Percentiles rank a stretch among this genome's conserved stretches.
Evolutionary conservation across 2,329 filamentous ascomycete species (phyloP).

Genomic region (Cladosporium sp.): DNA sequence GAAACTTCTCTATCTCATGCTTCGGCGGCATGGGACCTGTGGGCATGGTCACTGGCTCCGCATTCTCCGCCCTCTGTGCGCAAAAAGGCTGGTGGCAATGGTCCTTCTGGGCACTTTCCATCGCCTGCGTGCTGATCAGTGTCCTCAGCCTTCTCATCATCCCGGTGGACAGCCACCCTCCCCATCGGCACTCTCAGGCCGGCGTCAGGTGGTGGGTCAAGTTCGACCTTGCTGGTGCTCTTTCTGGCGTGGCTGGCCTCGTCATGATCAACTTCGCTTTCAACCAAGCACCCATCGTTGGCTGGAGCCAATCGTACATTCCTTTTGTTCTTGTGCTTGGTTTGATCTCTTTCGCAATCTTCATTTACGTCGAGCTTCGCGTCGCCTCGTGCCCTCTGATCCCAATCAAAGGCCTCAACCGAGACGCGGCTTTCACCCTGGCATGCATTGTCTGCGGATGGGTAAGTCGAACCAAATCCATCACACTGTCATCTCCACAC

Average conservation of each 20-base stretch:
- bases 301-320: conserved; percentile 26
- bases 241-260: conserved; percentile 25
- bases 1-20: conserved; percentile 34
- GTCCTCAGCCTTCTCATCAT: conserved; percentile 12
- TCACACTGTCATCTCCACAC: neutral
- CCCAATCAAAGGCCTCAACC: conserved; percentile 22
- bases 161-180: conserved; percentile 4
- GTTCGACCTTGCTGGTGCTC: conserved; percentile 23
- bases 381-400: conserved; percentile 15
- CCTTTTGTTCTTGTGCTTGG: conserved; percentile 27
- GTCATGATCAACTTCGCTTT: conserved; percentile 30
- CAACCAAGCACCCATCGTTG: conserved; percentile 28
- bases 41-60: conserved; percentile 31
- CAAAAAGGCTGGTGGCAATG: conserved; percentile 30
- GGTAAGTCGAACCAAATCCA: conserved; percentile 9
- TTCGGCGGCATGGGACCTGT: conserved; percentile 33
- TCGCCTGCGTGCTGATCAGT: conserved; percentile 20
- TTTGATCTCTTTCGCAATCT: conserved; percentile 21
- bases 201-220: conserved; percentile 7
- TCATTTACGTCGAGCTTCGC: conserved; percentile 26
- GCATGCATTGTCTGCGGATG: conserved; percentile 10
- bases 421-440: conserved; percentile 23
- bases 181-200: too few species aligned
- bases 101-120: conserved; percentile 27
- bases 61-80: conserved; percentile 30